Conservation (phyloP, 148 eudicot genomes). For the Camellia japonica region DNA sequence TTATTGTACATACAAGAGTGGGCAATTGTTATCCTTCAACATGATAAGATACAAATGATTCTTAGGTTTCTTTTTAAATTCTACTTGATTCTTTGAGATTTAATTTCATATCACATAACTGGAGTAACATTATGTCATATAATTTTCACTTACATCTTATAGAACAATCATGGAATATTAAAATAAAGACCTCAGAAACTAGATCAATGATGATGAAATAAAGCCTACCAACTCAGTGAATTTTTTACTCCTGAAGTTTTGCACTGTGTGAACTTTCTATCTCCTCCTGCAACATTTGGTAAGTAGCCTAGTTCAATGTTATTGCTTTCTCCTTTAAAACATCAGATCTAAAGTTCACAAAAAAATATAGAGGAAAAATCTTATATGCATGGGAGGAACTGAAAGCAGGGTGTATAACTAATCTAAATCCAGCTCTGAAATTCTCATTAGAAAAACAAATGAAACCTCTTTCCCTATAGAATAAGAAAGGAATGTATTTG, state of each 20-base stretch:
- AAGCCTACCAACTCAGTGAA: conserved; percentile 17
- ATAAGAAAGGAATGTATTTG: not conserved
- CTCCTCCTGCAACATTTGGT: conserved; percentile 8
- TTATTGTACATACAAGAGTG: too few relatives aligned
- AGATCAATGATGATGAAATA: not conserved
- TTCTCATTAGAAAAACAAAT: not conserved
- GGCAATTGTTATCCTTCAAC: too few relatives aligned
- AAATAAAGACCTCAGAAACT: not conserved
- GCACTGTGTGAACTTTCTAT: conserved; percentile 12
- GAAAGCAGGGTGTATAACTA: not conserved
- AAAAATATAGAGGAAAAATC: not conserved
- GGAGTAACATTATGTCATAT: too few relatives aligned
- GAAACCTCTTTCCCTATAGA: not conserved
- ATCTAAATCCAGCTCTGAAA: not conserved
- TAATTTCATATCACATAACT: too few relatives aligned
- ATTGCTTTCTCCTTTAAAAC: not conserved
- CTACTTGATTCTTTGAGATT: too few relatives aligned
- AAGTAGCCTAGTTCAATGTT: not conserved
- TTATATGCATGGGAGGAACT: not conserved
- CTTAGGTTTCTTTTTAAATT: too few relatives aligned
- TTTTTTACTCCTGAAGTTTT: conserved; percentile 17
- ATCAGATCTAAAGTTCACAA: too few relatives aligned
- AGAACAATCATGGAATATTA: too few relatives aligned
- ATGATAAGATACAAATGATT: too few relatives aligned
- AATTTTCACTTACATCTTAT: too few relatives aligned